Evolutionary conservation across 345 rosid genomes (phyloP).

Genomic region (Microthlaspi erraticum): DNA sequence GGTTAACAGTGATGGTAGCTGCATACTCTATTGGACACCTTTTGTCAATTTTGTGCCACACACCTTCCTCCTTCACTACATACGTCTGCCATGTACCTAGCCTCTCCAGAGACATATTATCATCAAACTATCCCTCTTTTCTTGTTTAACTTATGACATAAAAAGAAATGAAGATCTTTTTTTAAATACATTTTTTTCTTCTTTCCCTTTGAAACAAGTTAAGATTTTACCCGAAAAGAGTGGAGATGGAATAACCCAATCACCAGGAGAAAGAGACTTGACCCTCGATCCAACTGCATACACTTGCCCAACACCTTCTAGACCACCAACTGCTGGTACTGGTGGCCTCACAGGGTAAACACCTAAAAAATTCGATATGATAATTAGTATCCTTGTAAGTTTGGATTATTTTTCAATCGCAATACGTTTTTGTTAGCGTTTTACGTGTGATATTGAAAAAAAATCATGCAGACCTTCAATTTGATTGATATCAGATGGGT

Average conservation of each 20-base stretch:
- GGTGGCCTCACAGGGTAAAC: constrained; percentile 88
- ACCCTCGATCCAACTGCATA: constrained; percentile 71
- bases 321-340: constrained; percentile 87
- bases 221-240: constrained; percentile 72
- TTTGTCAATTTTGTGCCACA: constrained; percentile 82
- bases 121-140: background rate
- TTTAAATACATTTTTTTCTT: too few relatives aligned
- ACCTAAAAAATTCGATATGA: constrained; percentile 54
- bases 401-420: too few relatives aligned
- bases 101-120: background rate
- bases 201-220: too few relatives aligned
- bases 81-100: constrained; percentile 86
- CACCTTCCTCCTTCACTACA: constrained; percentile 67
- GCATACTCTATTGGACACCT: constrained; percentile 78
- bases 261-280: constrained; percentile 63
- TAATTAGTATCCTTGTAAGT: too few relatives aligned
- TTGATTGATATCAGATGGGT: constrained; percentile 89
- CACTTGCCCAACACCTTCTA: constrained; percentile 89
- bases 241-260: constrained; percentile 86
- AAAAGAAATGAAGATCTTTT: too few relatives aligned
- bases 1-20: constrained; percentile 84
- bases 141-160: constrained; percentile 1
- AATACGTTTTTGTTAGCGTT: too few relatives aligned
- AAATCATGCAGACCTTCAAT: too few relatives aligned
- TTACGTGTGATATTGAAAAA: too few relatives aligned